Evolutionary conservation across 805 yeast species (phyloP), one percentile per base, ranked within the genome.

Genomic region (Schizosaccharomyces octosporus): DNA sequence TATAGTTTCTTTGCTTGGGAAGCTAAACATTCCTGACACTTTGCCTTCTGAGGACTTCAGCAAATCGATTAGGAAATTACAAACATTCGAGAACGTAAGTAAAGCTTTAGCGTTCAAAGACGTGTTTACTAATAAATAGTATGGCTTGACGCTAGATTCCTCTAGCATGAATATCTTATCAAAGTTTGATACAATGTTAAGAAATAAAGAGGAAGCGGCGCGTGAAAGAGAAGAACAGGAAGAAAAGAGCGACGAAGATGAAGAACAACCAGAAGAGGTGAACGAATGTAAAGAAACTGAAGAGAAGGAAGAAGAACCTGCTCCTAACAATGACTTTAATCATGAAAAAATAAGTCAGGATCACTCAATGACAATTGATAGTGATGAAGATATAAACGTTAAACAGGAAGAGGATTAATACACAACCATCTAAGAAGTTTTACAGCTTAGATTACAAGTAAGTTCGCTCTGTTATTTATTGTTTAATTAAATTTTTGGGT

Each of bases 381-480:
- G 13, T n/a, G 51, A 45, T 19, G 51, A 45, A n/a, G 51, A 45
- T 27, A 27, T 45, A 9, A 11, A 45, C 27, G 24, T 45, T 13
- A 45, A 45, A 45, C 13, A 45, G 17, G 51, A 45, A 45, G 51
- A 45, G 27, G 51, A 45, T 13, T 24, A n/a, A 45, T n/a, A 13
- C 51, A 9, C 21, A 11, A 17, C 17, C 51, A n/a, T 27, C 17
- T 17, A 45, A 21, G 11, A 17, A 13, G 17, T 45, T 3, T 19
- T 11, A 11, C 7, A 5, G 27, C 51, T 11, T 45, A 45, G 17
- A 45, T 13, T 19, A 19, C 4, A 61, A 70, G 69, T 6, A 67
- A 66, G 54, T 41, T 60, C 21, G 72, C 62, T 21, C 68, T 62
- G 15, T 68, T 69, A 19, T 64, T 64, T 48, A 70, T 60, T 62